Base-by-base conservation (phyloP, 2,329 filamentous ascomycete species). In the Plenodomus biglobosus region DNA sequence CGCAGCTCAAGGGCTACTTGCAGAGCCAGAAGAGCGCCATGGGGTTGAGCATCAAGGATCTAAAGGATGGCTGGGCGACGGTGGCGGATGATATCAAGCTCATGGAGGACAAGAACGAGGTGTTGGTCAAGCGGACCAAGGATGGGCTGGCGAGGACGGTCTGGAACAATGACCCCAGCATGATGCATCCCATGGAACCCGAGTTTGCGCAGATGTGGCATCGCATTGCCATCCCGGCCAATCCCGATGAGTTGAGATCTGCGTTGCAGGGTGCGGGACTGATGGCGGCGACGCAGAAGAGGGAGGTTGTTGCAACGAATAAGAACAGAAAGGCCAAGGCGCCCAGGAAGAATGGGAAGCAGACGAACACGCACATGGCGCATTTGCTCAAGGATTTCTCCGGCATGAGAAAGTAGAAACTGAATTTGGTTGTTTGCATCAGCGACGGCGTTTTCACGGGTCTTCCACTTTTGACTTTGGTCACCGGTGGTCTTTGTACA, bases 1-100 rank as follows among this genome's bases (percentile, higher is more conserved):
- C 87, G 34, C 85, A 91, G 61, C 82, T 99, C 45, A 83, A 95
- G 45, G 83, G 82, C 46, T 87, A 90, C 67, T 82, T 99, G 24
- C 91, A 96, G 73, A 80, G 81, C 44, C 91, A 92, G 73, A 84
- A 83, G 43, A 91, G 91, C 50, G 88, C 90, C 1, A 85, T 87
- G 56, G 90, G 90, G 11, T 83, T 97, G 45, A 81, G 80, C 32
- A 90, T 97, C 54, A 91, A 90, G 70, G 91, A 96, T 63, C 81
- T 99, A 53, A 95, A 96, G 74, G 94, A 99, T 69, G 94, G 94
- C 55, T 99, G 94, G 94, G 85, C 87, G 19, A 86, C 87, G 62
- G 95, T 90, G 65, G 85, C 92, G 52, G 82, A 86, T 17, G 82
- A 87, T 8, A 87, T 99, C 68, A 82, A 87, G 54, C 79, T 83